These are phyloP conservation scores for Cadophora luteo-olivacea DNA, from an alignment of 2,329 filamentous ascomycete genomes.

Conservation along the genomic window DNA sequence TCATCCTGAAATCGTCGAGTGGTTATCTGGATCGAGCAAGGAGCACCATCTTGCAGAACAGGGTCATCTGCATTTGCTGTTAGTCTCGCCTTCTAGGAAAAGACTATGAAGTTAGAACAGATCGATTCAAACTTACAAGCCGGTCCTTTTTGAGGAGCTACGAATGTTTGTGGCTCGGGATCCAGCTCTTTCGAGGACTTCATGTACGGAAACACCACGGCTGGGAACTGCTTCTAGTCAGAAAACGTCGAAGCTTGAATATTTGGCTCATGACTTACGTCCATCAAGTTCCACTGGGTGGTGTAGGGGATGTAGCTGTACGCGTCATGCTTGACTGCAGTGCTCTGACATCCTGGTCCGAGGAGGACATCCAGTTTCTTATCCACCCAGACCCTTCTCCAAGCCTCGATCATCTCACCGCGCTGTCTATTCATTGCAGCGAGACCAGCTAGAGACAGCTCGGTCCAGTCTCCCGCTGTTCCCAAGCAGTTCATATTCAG, in stretches of 20 bases:
- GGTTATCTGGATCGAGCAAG: slow-evolving; percentile 5
- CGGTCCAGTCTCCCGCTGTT: slow-evolving; percentile 6
- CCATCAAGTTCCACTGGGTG: slow-evolving; percentile 14
- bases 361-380: neutral
- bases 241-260: too few species aligned
- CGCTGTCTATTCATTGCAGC: slow-evolving; percentile 10
- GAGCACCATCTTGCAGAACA: slow-evolving; percentile 10
- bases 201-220: neutral
- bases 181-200: slow-evolving; percentile 8
- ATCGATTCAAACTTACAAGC: neutral
- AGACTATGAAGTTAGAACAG: neutral
- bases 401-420: slow-evolving; percentile 2
- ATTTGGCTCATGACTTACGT: neutral
- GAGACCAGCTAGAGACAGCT: neutral
- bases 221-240: neutral
- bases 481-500: slow-evolving; percentile 4
- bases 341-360: slow-evolving; percentile 3
- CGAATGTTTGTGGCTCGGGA: neutral
- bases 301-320: slow-evolving; percentile 9
- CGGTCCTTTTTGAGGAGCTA: slow-evolving; percentile 10
- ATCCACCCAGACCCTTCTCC: neutral
- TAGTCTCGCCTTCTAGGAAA: neutral
- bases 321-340: slow-evolving; percentile 3
- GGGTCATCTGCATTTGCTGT: neutral
- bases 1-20: slow-evolving; percentile 9